Evolutionary conservation across 805 yeast genomes (phyloP).

Genomic region (Lachancea kluyveri): DNA sequence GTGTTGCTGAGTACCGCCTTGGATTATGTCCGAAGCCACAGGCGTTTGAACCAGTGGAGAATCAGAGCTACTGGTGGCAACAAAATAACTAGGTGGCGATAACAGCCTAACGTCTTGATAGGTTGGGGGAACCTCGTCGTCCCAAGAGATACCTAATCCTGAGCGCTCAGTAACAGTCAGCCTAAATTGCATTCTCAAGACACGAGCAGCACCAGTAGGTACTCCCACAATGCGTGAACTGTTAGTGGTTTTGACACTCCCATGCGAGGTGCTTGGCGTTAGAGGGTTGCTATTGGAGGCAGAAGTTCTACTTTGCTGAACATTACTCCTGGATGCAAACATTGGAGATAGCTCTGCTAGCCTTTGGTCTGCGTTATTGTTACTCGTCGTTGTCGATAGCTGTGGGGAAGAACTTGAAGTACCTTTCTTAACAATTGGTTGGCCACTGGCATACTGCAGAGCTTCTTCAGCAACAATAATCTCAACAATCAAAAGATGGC

Average conservation of each 20-base stretch:
- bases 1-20: background rate
- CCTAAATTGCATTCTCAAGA: constrained; percentile 89
- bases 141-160: constrained; percentile 97
- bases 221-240: constrained; percentile 43
- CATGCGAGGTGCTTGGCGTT: constrained; percentile 13
- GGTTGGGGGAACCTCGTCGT: constrained; percentile 97
- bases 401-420: constrained; percentile 1
- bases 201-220: constrained; percentile 94
- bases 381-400: constrained; percentile 1
- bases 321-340: constrained; percentile 33
- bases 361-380: constrained; percentile 31
- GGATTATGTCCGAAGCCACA: background rate
- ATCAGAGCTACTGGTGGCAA: constrained; percentile 1
- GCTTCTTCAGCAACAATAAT: constrained; percentile 92
- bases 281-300: constrained; percentile 20
- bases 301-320: constrained; percentile 16
- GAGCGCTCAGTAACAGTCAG: constrained; percentile 80
- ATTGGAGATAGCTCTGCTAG: constrained; percentile 40
- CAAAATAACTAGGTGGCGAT: constrained; percentile 77
- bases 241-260: constrained; percentile 6
- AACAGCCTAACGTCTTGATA: constrained; percentile 78
- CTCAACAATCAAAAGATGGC: constrained; percentile 76
- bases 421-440: constrained; percentile 19
- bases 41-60: background rate
- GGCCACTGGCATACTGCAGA: constrained; percentile 37